Base-by-base conservation (phyloP, 805 yeast genomes). In the Hanseniaspora jakobsenii region DNA sequence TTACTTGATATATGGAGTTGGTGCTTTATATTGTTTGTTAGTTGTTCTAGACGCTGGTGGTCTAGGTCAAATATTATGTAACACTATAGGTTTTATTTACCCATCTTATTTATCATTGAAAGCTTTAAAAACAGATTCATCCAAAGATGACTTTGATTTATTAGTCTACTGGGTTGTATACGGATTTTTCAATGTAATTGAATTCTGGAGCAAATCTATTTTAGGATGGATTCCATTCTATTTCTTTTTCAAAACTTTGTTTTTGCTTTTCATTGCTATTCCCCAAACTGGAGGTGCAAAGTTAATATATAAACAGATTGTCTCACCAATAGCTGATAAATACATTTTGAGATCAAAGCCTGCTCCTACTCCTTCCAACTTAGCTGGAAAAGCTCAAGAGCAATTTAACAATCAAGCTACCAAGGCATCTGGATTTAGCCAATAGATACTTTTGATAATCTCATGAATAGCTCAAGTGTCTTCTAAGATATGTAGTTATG, bases 151-250 rank as follows among this genome's bases (percentile, higher is more conserved):
- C 64, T 77, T 91, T 37, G 79, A 81, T 61, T 75, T 83, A 60
- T 73, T 91, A 58, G 83, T 96, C 12, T 91, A 91, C 71, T 91
- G 98, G 98, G 95, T 91, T 48, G 94, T 91, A n/a, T 91, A 83
- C 60, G 94, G 95, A 13, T 77, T 78, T 55, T 75, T 91, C 67
- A 84, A 78, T 62, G 87, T 91, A 43, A 61, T 85, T 56, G 99
- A 91, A 69, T 91, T 85, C 73, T 91, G 96, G 97, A 78, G 95
- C 44, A 75, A 77, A 57, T 81, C 95, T 29, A 80, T 91, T 55
- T 71, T 89, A 48, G 86, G 86, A 73, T 84, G 95, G 94, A 66
- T 91, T 53, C 98, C 99, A 57, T 86, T 91, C 61, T 91, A 91
- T 73, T 91, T 87, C 77, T 75, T 91, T 58, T 71, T 91, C 70